phyloP scores from a whole-genome alignment of 2,329 filamentous ascomycete genomes.

The Madurella fahalii region DNA sequence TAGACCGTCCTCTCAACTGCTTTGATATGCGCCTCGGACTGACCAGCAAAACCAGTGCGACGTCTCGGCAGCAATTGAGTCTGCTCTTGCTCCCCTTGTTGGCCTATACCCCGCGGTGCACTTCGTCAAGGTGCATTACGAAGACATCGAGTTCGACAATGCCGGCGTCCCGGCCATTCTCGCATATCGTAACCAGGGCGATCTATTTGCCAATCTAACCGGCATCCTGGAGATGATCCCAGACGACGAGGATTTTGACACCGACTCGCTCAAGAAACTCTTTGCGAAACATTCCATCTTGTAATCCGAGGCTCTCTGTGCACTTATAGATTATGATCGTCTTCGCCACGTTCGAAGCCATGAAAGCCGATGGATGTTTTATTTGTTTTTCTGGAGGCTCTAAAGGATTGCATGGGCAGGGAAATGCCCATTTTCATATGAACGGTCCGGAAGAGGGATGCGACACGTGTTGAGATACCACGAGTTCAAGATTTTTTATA shows the following conservation, averaged over 20 bases:
- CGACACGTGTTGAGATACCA: slow-evolving; percentile 10
- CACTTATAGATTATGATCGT: not conserved
- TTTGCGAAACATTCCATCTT: slow-evolving; percentile 52
- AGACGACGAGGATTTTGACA: slow-evolving; percentile 57
- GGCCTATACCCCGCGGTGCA: slow-evolving; percentile 65
- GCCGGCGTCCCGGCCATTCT: slow-evolving; percentile 83
- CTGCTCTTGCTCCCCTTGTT: slow-evolving; percentile 72
- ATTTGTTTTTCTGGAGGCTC: not conserved
- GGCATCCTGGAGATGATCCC: slow-evolving; percentile 85
- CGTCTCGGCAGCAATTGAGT: slow-evolving; percentile 74
- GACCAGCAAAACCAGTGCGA: slow-evolving; percentile 57
- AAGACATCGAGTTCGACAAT: slow-evolving; percentile 90
- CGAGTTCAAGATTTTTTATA: not conserved
- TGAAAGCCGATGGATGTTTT: not conserved
- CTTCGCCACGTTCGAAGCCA: not conserved
- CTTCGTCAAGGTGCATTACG: slow-evolving; percentile 87
- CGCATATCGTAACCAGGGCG: slow-evolving; percentile 80
- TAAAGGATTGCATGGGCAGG: not conserved
- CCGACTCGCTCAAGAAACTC: slow-evolving; percentile 48
- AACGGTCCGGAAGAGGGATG: not conserved
- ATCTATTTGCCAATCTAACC: slow-evolving; percentile 85
- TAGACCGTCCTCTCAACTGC: slow-evolving; percentile 35
- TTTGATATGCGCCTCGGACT: slow-evolving; percentile 21
- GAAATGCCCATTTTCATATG: not conserved
- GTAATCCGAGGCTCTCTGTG: not conserved